A percentile compares a stretch with the other conserved stretches of the same genome.
Evolutionary conservation across 2,329 filamentous ascomycete genomes (phyloP).

Genomic region (Epichloe amarillans): DNA sequence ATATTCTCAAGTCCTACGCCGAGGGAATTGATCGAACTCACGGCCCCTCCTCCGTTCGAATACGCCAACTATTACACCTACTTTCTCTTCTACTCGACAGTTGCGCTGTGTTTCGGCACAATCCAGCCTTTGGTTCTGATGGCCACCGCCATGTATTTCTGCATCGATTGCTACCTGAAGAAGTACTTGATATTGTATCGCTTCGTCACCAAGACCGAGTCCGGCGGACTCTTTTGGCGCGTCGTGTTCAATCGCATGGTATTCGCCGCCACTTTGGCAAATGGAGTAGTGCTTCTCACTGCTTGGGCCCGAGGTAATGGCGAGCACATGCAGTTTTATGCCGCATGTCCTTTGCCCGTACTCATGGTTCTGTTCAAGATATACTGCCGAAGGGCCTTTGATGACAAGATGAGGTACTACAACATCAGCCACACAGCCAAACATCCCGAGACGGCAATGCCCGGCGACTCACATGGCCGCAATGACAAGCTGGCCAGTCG

Average conservation of each 20-base stretch:
- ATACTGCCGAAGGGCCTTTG: slow-evolving; percentile 65
- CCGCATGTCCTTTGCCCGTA: slow-evolving; percentile 62
- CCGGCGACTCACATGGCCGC: slow-evolving; percentile 38
- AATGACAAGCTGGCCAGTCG: slow-evolving; percentile 59
- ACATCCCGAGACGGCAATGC: slow-evolving; percentile 27
- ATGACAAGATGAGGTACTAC: slow-evolving; percentile 70
- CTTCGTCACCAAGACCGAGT: slow-evolving; percentile 94
- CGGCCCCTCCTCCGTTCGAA: slow-evolving; percentile 83
- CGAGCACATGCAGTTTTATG: slow-evolving; percentile 46
- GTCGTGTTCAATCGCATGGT: slow-evolving; percentile 86
- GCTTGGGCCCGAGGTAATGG: slow-evolving; percentile 57
- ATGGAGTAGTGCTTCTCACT: slow-evolving; percentile 64
- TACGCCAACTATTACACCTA: slow-evolving; percentile 98
- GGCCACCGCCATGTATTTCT: slow-evolving; percentile 80
- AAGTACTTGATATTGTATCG: slow-evolving; percentile 93
- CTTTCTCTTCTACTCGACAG: slow-evolving; percentile 86
- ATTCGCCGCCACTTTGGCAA: slow-evolving; percentile 66
- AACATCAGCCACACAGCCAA: slow-evolving; percentile 46
- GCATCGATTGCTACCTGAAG: slow-evolving; percentile 76
- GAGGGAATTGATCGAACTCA: slow-evolving; percentile 80
- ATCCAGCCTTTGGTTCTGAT: slow-evolving; percentile 80
- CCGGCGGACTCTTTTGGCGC: slow-evolving; percentile 85
- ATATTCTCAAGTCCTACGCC: slow-evolving; percentile 82
- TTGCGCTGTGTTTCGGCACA: slow-evolving; percentile 71
- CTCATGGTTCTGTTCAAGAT: slow-evolving; percentile 74